These are phyloP conservation scores for Davidsoniella virescens DNA, from an alignment of 2,329 filamentous ascomycete genomes.

Conservation along the genomic window DNA sequence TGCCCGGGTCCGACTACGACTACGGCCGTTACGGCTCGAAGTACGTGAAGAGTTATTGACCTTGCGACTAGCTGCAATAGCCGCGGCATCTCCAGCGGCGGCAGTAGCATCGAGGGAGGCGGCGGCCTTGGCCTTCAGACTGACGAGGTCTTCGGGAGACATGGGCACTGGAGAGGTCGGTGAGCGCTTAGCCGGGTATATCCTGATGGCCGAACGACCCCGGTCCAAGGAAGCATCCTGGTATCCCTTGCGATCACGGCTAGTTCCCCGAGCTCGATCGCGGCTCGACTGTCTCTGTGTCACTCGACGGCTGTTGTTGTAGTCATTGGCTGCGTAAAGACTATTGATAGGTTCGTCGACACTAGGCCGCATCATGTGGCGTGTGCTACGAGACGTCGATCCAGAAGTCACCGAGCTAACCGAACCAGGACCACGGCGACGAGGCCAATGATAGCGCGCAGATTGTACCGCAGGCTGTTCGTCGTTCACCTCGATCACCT, in stretches of 20 bases:
- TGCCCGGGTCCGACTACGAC: conserved; percentile 18
- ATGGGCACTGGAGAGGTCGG: conserved; percentile 87
- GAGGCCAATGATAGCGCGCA: conserved; percentile 38
- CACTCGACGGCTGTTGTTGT: conserved; percentile 19
- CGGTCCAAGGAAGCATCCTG: conserved; percentile 54
- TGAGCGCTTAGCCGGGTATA: conserved; percentile 62
- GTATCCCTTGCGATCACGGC: conserved; percentile 26
- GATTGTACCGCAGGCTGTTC: conserved; percentile 35
- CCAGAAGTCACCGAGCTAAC: conserved; percentile 41
- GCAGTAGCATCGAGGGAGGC: conserved; percentile 12
- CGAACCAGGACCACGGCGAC: conserved; percentile 35
- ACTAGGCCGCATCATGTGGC: conserved; percentile 31
- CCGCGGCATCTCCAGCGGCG: background rate
- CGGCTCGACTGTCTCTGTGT: background rate
- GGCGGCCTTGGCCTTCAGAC: conserved; percentile 25
- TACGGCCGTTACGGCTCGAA: conserved; percentile 27
- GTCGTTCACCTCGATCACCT: background rate
- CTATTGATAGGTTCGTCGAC: conserved; percentile 78
- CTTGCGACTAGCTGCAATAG: conserved; percentile 9
- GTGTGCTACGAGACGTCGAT: conserved; percentile 35
- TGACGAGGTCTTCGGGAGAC: conserved; percentile 73
- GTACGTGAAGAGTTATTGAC: conserved; percentile 20
- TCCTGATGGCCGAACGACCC: conserved; percentile 47
- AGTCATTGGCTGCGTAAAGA: conserved; percentile 58
- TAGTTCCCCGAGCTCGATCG: background rate